A percentile compares a stretch with the other conserved stretches of the same genome.
Conservation (phyloP, 83 land plant genomes). For the Isoetes engelmannii region DNA sequence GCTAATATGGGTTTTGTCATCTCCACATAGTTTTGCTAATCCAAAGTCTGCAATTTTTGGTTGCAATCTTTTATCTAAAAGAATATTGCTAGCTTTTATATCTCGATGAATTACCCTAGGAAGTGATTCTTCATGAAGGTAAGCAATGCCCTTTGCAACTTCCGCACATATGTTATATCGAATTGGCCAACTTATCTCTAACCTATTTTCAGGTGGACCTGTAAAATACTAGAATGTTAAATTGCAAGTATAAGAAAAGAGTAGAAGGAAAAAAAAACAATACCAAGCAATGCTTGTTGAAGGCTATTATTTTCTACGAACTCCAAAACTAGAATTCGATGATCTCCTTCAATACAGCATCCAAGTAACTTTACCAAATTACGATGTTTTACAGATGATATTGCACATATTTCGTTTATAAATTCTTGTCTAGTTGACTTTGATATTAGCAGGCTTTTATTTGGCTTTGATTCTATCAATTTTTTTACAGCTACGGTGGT, state of each 20-base stretch:
- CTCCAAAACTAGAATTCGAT: conserved; percentile 12
- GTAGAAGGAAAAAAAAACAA: not conserved
- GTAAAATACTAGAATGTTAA: not conserved
- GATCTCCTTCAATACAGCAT: conserved; percentile 5
- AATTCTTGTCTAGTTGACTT: not conserved
- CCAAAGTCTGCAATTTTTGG: conserved; percentile 15
- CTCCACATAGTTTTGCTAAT: not conserved
- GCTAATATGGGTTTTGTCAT: not conserved
- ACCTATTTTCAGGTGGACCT: not conserved
- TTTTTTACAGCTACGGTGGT: conserved; percentile 6
- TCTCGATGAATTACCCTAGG: conserved; percentile 10
- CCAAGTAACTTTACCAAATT: conserved; percentile 11
- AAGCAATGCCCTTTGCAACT: conserved; percentile 7
- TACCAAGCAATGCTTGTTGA: not conserved
- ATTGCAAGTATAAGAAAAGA: not conserved
- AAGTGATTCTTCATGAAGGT: conserved; percentile 9
- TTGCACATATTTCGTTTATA: not conserved
- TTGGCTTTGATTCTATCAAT: too few relatives aligned
- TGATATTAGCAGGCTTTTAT: not conserved
- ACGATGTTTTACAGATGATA: conserved; percentile 5
- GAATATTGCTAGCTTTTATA: conserved; percentile 13
- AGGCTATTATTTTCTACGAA: conserved; percentile 7
- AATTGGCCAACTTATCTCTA: not conserved
- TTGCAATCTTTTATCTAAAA: not conserved
- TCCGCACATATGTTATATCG: conserved; percentile 1